A percentile compares a stretch with the other conserved stretches of the same genome.
These are phyloP conservation scores for Cucurbita ficifolia DNA, from an alignment of 306 rosid genomes.

Conservation along the genomic window DNA sequence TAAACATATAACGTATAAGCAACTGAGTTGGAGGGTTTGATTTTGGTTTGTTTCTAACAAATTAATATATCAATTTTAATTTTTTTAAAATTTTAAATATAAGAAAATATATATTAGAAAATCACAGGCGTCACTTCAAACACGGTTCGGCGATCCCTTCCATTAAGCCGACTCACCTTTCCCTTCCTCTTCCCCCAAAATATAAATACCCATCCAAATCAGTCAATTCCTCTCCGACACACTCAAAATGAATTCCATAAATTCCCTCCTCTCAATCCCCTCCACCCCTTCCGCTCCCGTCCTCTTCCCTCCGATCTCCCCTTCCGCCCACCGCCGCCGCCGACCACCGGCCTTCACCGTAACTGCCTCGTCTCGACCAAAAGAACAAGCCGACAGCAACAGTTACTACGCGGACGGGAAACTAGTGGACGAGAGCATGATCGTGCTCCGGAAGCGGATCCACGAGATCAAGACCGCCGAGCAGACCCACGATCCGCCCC, in stretches of 20 bases:
- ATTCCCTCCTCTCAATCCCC: background rate
- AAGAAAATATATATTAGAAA: background rate
- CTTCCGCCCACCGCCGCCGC: background rate
- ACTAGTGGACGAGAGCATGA: conserved; percentile 21
- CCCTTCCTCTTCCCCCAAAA: background rate
- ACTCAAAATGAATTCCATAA: background rate
- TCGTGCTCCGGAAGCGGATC: conserved; percentile 19
- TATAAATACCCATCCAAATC: background rate
- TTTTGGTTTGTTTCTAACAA: background rate
- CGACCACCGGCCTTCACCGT: background rate
- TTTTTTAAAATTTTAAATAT: too few species aligned
- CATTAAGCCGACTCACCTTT: too few species aligned
- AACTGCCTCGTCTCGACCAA: background rate
- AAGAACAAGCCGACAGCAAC: background rate
- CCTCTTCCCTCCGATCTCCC: background rate
- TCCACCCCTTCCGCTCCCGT: background rate
- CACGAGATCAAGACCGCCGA: conserved; percentile 17
- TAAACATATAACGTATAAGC: background rate
- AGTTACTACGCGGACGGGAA: background rate
- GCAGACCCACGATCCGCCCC: conserved; percentile 16
- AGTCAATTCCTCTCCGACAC: background rate
- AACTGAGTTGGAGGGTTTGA: background rate
- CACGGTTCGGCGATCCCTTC: background rate
- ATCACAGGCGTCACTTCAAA: background rate
- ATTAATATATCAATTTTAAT: too few species aligned